Percentiles rank a stretch among this genome's conserved stretches.
phyloP scores from a whole-genome alignment of 441 rosid genomes.

The Mallotus japonicus region DNA sequence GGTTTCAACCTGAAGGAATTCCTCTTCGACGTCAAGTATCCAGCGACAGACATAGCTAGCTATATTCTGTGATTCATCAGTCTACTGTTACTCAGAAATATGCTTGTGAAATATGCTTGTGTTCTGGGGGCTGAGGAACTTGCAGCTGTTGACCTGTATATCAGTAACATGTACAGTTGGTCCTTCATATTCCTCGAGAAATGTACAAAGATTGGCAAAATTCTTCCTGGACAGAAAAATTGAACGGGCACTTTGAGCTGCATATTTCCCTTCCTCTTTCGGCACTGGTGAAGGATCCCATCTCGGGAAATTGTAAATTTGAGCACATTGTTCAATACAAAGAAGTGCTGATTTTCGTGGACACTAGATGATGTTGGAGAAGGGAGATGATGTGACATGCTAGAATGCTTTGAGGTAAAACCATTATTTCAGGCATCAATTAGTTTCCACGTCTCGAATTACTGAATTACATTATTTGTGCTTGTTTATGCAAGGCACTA shows the following conservation, averaged over 20 bases:
- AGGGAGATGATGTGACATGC: background rate
- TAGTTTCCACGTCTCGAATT: background rate
- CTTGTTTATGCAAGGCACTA: background rate
- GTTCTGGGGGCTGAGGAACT: slow-evolving; percentile 3
- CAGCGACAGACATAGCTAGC: slow-evolving; percentile 30
- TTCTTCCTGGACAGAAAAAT: background rate
- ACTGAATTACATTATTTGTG: background rate
- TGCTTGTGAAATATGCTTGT: slow-evolving; percentile 8
- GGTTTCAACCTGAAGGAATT: slow-evolving; percentile 44
- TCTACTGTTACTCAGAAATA: slow-evolving; percentile 15
- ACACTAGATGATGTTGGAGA: background rate
- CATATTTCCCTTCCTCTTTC: background rate
- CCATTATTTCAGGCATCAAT: background rate
- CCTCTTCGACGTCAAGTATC: slow-evolving; percentile 57
- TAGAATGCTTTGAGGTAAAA: background rate
- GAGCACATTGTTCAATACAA: background rate
- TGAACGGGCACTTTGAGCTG: background rate
- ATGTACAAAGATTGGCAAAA: background rate
- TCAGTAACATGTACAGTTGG: background rate
- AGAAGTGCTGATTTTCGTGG: slow-evolving; percentile 2
- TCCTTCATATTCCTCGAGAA: background rate
- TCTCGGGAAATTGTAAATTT: background rate
- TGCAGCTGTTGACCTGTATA: background rate
- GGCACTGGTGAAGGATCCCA: background rate
- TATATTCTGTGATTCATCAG: slow-evolving; percentile 18